These are phyloP conservation scores for Solanum arcanum DNA, from an alignment of 257 asterid genomes.

Conservation along the genomic window DNA sequence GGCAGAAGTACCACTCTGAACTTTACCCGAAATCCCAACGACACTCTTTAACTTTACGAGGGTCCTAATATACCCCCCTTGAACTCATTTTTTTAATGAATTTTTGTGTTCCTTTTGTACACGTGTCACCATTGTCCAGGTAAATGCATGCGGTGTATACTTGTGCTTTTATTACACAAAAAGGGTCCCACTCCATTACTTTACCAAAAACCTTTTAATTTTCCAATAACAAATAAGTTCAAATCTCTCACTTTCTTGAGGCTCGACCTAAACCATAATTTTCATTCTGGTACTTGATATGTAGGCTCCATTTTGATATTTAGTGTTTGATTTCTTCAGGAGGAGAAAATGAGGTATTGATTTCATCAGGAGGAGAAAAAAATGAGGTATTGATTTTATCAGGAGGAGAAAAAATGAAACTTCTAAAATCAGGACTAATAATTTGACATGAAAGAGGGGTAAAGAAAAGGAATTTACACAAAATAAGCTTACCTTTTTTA, in stretches of 20 bases:
- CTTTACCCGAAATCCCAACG: neutral
- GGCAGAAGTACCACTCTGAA: neutral
- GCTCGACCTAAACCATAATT: neutral
- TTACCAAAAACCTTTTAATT: neutral
- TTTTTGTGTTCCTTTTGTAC: too few species aligned
- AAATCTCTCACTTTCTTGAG: neutral
- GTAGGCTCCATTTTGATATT: neutral
- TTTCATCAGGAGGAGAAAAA: neutral
- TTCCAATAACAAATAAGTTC: neutral
- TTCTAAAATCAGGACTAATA: neutral
- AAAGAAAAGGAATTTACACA: neutral
- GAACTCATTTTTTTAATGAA: neutral
- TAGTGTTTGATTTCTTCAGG: neutral
- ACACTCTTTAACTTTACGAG: neutral
- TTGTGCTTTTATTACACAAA: neutral
- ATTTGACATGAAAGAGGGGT: neutral
- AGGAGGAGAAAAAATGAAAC: neutral
- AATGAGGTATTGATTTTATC: too few species aligned
- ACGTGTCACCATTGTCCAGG: neutral
- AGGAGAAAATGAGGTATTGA: neutral
- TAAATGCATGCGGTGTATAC: neutral
- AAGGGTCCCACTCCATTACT: neutral
- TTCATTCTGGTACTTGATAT: neutral
- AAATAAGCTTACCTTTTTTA: neutral
- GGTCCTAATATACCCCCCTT: neutral